Base-by-base conservation (phyloP, 192 early-diverging fungal genomes). In the Cladochytrium replicatum region DNA sequence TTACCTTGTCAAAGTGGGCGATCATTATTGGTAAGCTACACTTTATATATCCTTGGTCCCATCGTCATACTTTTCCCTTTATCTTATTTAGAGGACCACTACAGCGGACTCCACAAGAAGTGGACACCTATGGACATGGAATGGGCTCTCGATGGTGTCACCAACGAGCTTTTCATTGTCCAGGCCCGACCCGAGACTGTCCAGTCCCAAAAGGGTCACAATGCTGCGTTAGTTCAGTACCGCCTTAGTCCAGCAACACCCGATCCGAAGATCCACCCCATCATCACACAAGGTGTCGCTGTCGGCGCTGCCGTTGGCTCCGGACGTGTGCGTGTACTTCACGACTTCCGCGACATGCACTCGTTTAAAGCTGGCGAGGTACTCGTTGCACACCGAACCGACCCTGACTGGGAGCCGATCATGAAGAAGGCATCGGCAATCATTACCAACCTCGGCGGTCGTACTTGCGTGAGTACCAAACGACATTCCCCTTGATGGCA, bases 371-470 rank as follows among this genome's bases (percentile, higher is more conserved):
- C 15, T 11, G 54, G 54, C 2, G 32, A 55, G 32, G 30, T 55
- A 22, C 29, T 55, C 19, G 29, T 55, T 6, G 42, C 54, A 4
- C 30, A 57, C 24, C 27, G 13, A 15, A 55, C 54, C 9, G 42
- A 47, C 17, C 54, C 54, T 6, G 49, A 50, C 39, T 44, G 49
- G 49, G 54, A 55, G 50, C 54, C 54, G 0, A 55, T 55, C 29
- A 55, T 55, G 54, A 55, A 55, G 32, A 24, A 13, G 9, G 54
- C 54, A 3, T 22, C 43, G 13, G 54, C 48, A 11, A 55, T 55
- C 25, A 37, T 55, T 8, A 51, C 54, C 23, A 54, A 55, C 46
- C 30, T 28, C 19, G 54, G 54, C 11, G 54, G 54, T 8, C 11
- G 54, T 15, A 55, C 54, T 4, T 55, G 54, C 34, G n/a, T n/a